Evolutionary conservation across 2,329 filamentous ascomycete species (phyloP).

Genomic region (Ophiocordyceps polyrhachis-furcata): DNA sequence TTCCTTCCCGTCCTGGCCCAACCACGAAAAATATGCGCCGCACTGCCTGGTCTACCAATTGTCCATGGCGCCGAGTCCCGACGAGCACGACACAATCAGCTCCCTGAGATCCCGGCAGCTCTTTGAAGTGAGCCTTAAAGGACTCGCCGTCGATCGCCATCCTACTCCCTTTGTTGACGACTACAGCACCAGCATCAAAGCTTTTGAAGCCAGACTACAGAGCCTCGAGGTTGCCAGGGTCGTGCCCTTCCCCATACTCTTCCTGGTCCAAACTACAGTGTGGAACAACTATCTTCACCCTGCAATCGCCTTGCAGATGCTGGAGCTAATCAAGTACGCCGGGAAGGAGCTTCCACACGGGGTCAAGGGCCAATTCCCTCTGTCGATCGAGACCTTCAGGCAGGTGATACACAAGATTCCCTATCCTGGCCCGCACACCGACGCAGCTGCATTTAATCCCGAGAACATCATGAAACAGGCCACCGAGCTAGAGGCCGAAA

Average conservation of each 20-base stretch:
- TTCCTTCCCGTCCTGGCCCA: conserved; percentile 7
- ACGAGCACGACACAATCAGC: conserved; percentile 2
- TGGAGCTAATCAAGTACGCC: conserved; percentile 20
- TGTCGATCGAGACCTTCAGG: conserved; percentile 35
- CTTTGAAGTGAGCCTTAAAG: conserved; percentile 8
- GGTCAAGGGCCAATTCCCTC: conserved; percentile 11
- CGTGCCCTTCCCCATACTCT: conserved; percentile 32
- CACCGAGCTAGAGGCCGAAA: conserved; percentile 20
- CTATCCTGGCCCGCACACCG: conserved; percentile 31
- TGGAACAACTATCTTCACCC: conserved; percentile 45
- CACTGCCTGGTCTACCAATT: conserved; percentile 26
- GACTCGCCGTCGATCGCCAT: conserved; percentile 4
- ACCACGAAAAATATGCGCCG: conserved; percentile 16
- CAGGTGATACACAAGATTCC: conserved; percentile 32
- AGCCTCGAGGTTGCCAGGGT: conserved; percentile 11
- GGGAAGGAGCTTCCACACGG: conserved; percentile 8
- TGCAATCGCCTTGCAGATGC: conserved; percentile 24
- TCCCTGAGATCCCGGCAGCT: conserved; percentile 8
- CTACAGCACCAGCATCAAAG: conserved; percentile 8
- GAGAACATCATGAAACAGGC: conserved; percentile 21
- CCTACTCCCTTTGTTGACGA: conserved; percentile 4
- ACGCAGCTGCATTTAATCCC: conserved; percentile 22
- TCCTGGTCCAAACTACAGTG: conserved; percentile 44
- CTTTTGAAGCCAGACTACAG: conserved; percentile 14
- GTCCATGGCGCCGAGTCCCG: neutral